Percentiles rank a stretch among this genome's conserved stretches.
Evolutionary conservation across 1,284 basidiomycete genomes (phyloP).

Genomic region (Erythrobasidium hasegawianum): DNA sequence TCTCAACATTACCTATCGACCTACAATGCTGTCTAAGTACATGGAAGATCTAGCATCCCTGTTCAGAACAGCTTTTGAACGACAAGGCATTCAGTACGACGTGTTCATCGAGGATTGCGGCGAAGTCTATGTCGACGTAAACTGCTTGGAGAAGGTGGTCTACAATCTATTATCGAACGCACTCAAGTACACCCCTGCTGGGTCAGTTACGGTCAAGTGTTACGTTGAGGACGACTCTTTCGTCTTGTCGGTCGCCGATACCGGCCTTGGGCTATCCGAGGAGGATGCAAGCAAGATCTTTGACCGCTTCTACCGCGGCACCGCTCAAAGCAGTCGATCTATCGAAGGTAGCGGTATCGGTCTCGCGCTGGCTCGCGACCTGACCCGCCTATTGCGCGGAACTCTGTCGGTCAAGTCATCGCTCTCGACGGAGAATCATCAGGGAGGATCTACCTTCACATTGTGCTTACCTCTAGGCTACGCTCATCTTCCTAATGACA

Average conservation of each 20-base stretch:
- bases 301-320: slow-evolving; percentile 48
- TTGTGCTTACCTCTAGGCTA: slow-evolving; percentile 9
- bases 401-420: slow-evolving; percentile 17
- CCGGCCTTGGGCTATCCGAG: slow-evolving; percentile 50
- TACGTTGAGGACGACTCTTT: too few species aligned
- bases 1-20: slow-evolving; percentile 49
- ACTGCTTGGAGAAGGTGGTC: slow-evolving; percentile 20
- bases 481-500: slow-evolving; percentile 10
- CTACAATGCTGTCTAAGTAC: slow-evolving; percentile 48
- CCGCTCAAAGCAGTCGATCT: slow-evolving; percentile 44
- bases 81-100: slow-evolving; percentile 46
- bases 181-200: slow-evolving; percentile 40
- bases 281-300: slow-evolving; percentile 39
- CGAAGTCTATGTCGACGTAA: slow-evolving; percentile 10
- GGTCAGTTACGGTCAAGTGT: too few species aligned
- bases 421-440: not conserved
- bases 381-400: slow-evolving; percentile 34
- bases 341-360: slow-evolving; percentile 50
- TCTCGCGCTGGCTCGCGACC: slow-evolving; percentile 45
- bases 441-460: slow-evolving; percentile 15
- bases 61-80: slow-evolving; percentile 47
- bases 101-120: slow-evolving; percentile 48
- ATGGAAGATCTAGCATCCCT: slow-evolving; percentile 51
- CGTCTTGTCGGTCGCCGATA: slow-evolving; percentile 51
- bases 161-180: slow-evolving; percentile 51